Conservation (phyloP, 768 basidiomycete genomes). For the Agrocybe praecox region DNA sequence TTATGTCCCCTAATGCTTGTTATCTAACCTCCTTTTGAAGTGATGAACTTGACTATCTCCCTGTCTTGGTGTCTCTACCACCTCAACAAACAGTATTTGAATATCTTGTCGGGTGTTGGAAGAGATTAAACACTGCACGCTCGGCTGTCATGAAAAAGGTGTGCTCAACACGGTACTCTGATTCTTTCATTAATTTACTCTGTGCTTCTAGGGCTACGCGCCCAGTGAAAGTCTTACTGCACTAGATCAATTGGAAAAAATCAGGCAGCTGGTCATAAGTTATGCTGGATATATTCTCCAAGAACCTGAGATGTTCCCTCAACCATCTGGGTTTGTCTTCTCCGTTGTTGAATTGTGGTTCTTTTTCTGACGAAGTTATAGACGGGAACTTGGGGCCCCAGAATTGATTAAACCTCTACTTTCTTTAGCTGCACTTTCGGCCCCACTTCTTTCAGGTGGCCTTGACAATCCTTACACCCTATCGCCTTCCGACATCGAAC, state of each 20-base stretch:
- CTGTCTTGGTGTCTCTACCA: conserved; percentile 78
- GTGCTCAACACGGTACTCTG: not conserved
- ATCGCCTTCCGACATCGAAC: conserved; percentile 67
- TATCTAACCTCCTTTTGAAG: conserved; percentile 35
- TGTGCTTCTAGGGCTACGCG: conserved; percentile 50
- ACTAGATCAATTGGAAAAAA: conserved; percentile 64
- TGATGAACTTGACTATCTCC: conserved; percentile 74
- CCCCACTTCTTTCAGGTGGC: conserved; percentile 59
- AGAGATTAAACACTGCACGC: conserved; percentile 66
- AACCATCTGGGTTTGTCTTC: conserved; percentile 68
- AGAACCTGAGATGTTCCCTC: conserved; percentile 94
- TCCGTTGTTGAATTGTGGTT: not conserved
- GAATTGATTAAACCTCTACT: conserved; percentile 87
- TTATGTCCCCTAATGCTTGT: not conserved
- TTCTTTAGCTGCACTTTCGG: conserved; percentile 67
- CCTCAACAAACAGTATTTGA: conserved; percentile 81
- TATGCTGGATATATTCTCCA: conserved; percentile 89
- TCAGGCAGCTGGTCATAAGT: conserved; percentile 82
- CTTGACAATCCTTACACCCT: conserved; percentile 52
- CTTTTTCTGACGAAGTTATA: conserved; percentile 23
- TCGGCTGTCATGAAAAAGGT: conserved; percentile 68
- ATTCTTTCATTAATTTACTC: not conserved
- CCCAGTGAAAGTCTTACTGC: conserved; percentile 67
- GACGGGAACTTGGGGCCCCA: conserved; percentile 70
- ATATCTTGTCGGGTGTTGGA: conserved; percentile 92